These are phyloP conservation scores for Exophiala sp. DNA, from an alignment of 2,329 filamentous ascomycete genomes.

Conservation along the genomic window DNA sequence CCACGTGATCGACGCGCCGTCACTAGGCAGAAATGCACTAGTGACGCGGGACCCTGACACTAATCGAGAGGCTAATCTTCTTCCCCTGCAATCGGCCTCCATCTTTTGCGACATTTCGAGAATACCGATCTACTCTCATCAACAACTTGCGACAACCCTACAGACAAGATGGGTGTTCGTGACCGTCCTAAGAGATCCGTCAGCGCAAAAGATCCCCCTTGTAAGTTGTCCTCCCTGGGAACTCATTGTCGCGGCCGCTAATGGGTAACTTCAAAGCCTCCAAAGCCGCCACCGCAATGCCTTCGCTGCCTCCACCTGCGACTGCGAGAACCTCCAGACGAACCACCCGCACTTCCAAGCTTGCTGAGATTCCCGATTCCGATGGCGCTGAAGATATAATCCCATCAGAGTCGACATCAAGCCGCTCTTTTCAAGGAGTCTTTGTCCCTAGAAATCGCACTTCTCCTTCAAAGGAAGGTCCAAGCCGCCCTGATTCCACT, in stretches of 20 bases:
- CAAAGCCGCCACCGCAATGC: conserved; percentile 20
- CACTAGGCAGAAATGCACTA: conserved; percentile 15
- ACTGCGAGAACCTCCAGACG: conserved; percentile 6
- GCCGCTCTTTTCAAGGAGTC: conserved; percentile 20
- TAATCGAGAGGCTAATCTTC: conserved; percentile 6
- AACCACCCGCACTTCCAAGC: conserved; percentile 13
- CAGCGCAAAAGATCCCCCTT: conserved; percentile 7
- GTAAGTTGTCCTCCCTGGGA: conserved; percentile 2
- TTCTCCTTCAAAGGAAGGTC: conserved; percentile 2
- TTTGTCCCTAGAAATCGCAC: conserved; percentile 12
- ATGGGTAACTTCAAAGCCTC: conserved; percentile 3
- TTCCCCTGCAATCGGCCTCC: conserved; percentile 1
- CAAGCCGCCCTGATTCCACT: conserved; percentile 30
- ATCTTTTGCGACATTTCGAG: conserved; percentile 1
- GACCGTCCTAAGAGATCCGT: conserved; percentile 15
- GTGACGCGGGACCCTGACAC: background rate
- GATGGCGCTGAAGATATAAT: conserved; percentile 20
- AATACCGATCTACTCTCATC: conserved; percentile 3
- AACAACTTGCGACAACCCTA: background rate
- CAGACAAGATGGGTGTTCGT: conserved; percentile 21
- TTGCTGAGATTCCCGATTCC: conserved; percentile 27
- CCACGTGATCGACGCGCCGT: background rate
- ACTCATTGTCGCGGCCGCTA: conserved; percentile 1
- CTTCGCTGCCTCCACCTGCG: conserved; percentile 13
- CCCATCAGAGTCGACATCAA: conserved; percentile 9